Percentiles rank a stretch among this genome's conserved stretches.
phyloP scores from a whole-genome alignment of 768 basidiomycete genomes.

The Amanita subjunquillea region DNA sequence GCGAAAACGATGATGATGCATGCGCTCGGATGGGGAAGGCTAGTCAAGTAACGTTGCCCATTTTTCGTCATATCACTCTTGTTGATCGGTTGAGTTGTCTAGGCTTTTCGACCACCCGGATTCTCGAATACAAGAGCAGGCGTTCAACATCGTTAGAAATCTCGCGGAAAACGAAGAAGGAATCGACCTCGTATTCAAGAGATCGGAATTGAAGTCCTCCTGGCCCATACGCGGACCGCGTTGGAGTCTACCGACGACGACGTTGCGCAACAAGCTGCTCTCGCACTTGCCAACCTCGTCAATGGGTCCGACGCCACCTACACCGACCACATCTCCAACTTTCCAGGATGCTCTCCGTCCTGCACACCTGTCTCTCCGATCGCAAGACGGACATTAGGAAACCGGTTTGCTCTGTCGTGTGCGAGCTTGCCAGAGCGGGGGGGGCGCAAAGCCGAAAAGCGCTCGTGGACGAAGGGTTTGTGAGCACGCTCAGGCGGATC shows the following conservation, averaged over 20 bases:
- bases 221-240: constrained; percentile 34
- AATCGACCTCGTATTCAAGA: constrained; percentile 50
- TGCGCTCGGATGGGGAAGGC: constrained; percentile 53
- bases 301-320: constrained; percentile 41
- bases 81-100: not conserved
- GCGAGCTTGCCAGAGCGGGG: constrained; percentile 41
- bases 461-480: constrained; percentile 30
- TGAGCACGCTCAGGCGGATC: constrained; percentile 27
- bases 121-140: constrained; percentile 57
- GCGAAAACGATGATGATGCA: constrained; percentile 60
- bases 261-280: constrained; percentile 49
- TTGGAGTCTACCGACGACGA: constrained; percentile 43
- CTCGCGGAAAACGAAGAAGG: constrained; percentile 56
- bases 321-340: constrained; percentile 41
- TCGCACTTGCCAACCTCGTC: constrained; percentile 56
- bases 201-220: constrained; percentile 34
- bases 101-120: constrained; percentile 50
- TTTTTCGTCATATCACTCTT: not conserved
- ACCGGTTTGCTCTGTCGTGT: constrained; percentile 51
- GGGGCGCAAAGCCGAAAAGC: constrained; percentile 18
- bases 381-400: constrained; percentile 45
- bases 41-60: constrained; percentile 38
- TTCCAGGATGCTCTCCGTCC: constrained; percentile 40
- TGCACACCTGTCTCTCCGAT: constrained; percentile 53
- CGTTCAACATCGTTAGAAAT: constrained; percentile 55